Conservation (phyloP, 768 basidiomycete genomes). For the Zangia roseola region DNA sequence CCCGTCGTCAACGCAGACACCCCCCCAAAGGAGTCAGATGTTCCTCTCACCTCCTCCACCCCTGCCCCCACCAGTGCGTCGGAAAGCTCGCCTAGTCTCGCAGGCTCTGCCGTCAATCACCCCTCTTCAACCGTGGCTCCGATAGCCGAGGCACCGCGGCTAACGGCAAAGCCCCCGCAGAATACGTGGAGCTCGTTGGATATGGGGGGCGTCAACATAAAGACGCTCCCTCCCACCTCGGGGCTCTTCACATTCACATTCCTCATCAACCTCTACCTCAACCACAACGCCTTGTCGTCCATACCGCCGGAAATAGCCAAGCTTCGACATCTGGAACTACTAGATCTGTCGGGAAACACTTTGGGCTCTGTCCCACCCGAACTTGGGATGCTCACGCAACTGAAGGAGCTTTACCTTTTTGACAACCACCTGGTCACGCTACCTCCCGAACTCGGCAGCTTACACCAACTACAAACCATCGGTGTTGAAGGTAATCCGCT, state of each 20-base stretch:
- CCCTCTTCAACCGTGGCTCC: conserved; percentile 79
- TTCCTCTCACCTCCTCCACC: conserved; percentile 28
- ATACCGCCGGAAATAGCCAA: conserved; percentile 83
- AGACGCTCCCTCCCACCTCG: conserved; percentile 78
- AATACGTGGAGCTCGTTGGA: conserved; percentile 90
- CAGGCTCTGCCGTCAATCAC: conserved; percentile 46
- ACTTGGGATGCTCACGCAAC: conserved; percentile 82
- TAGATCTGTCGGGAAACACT: conserved; percentile 90
- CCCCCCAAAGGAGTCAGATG: conserved; percentile 29
- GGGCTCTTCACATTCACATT: conserved; percentile 87
- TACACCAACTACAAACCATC: conserved; percentile 89
- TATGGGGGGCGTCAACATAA: conserved; percentile 94
- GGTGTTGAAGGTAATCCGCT: conserved; percentile 98
- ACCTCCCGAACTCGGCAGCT: conserved; percentile 82
- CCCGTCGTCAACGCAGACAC: conserved; percentile 33
- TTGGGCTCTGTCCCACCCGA: conserved; percentile 78
- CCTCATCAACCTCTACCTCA: conserved; percentile 92
- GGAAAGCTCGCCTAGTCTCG: conserved; percentile 36
- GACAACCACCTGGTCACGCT: conserved; percentile 90
- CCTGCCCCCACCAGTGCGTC: conserved; percentile 31
- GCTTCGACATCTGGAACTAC: conserved; percentile 80
- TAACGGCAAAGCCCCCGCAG: conserved; percentile 64
- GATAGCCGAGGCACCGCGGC: conserved; percentile 62
- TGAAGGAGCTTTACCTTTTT: conserved; percentile 93
- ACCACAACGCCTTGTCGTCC: conserved; percentile 82